Base-by-base conservation (phyloP, 177 flowering plant species). In the Vitis hybrid region DNA sequence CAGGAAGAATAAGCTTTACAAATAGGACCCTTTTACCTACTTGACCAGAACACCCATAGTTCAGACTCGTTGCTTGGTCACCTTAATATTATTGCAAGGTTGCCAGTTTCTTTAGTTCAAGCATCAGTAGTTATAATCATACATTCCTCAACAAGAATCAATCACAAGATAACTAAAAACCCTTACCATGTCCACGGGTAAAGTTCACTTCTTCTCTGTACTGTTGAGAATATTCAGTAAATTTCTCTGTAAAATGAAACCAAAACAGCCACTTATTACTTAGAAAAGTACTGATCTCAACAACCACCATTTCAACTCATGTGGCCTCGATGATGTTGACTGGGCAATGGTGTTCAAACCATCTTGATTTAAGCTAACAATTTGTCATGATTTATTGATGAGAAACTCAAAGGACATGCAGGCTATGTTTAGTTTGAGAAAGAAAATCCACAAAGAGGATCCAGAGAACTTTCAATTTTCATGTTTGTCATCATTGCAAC, bases 201-300 rank as follows among this genome's bases (percentile, higher is more conserved):
- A 66, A 39, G 64, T 56, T 80, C 52, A 69, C 83, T 66, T 75
- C 84, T 45, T 77, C 79, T 63, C 71, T 72, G 63, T 10, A 70
- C 39, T 77, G 81, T 70, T 59, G 77, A 60, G 76, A 58, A 65
- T 61, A 71, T 53, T 79, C 86, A 13, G 68, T 52, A 65, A 71
- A 29, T 75, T 77, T 82, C 66, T 62, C 84, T 76, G 82, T 15
- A 69, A 70, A 67, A 61, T 15, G 22, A 59, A 70, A 76, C 65
- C 3, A 65, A 22, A 75, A 70, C 55, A 10, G 48, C 13, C 21
- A 15, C 19, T 48, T 60, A 56, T 2, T 53, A 29, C 60, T 21
- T 2, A 52, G 18, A 4, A 31, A 29, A 15, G 45, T 5, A 39
- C 1, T 7, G 8, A 29, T 52, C 51, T 66, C 33, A 65, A 19